A percentile compares a stretch with the other conserved stretches of the same genome.
Conservation (phyloP, 2,329 filamentous ascomycete species). For the Penicillium sp. region DNA sequence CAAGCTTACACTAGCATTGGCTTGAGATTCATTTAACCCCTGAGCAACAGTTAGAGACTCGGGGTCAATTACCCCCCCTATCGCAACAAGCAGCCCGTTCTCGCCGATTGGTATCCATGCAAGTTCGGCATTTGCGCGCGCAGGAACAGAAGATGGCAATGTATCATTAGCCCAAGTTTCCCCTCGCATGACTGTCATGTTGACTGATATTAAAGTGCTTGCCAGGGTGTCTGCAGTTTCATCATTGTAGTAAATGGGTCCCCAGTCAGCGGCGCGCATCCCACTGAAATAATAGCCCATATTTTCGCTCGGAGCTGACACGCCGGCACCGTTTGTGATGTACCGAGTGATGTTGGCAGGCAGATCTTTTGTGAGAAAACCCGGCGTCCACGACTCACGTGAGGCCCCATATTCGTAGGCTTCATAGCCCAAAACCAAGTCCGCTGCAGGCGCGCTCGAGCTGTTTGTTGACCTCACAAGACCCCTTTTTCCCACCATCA, state of each 20-base stretch:
- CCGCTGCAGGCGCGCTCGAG: constrained; percentile 36
- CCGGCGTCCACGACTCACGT: constrained; percentile 41
- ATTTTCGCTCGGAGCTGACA: constrained; percentile 65
- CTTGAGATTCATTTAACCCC: constrained; percentile 14
- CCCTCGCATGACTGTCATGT: constrained; percentile 51
- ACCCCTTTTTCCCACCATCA: constrained; percentile 37
- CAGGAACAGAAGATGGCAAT: constrained; percentile 47
- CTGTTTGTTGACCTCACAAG: constrained; percentile 35
- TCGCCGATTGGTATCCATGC: constrained; percentile 54
- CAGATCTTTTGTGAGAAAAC: constrained; percentile 44
- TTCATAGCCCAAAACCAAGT: constrained; percentile 52
- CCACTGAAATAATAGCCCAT: constrained; percentile 70
- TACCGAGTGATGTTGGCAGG: constrained; percentile 54
- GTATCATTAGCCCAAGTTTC: constrained; percentile 58
- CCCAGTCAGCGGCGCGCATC: constrained; percentile 50
- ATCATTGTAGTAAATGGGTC: constrained; percentile 43
- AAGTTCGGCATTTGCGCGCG: constrained; percentile 61
- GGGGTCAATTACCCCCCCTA: constrained; percentile 35
- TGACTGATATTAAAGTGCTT: constrained; percentile 56
- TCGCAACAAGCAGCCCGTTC: constrained; percentile 34
- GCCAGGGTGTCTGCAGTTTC: constrained; percentile 42
- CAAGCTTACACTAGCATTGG: constrained; percentile 19
- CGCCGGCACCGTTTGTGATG: constrained; percentile 61
- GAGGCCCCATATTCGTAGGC: constrained; percentile 50
- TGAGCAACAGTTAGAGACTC: constrained; percentile 14